Conservation (phyloP, 169 alveolate genomes). For the Plasmodium fragile region DNA sequence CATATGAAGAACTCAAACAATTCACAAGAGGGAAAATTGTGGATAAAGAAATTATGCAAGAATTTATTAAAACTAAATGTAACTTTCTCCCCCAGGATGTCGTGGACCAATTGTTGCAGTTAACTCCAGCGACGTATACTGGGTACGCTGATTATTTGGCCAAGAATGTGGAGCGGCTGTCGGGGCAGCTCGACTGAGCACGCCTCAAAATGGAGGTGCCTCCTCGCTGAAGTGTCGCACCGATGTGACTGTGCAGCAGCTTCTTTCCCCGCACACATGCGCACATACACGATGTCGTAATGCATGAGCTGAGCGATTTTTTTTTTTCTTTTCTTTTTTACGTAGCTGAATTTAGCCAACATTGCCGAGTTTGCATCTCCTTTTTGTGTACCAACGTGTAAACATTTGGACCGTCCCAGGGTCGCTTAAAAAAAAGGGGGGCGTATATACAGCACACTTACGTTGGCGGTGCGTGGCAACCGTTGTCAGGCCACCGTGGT, state of each 20-base stretch:
- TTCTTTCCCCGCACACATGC: background rate
- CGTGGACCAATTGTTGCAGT: slow-evolving; percentile 20
- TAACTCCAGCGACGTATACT: slow-evolving; percentile 52
- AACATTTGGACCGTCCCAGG: background rate
- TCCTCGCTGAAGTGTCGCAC: background rate
- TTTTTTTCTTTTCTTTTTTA: no score
- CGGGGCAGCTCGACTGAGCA: background rate
- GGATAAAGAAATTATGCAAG: slow-evolving; percentile 69
- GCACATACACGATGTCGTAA: background rate
- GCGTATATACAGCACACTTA: background rate
- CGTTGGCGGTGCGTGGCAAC: no score
- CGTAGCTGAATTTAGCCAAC: background rate
- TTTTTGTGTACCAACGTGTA: background rate
- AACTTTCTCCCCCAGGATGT: slow-evolving; percentile 33
- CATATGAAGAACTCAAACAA: slow-evolving; percentile 81
- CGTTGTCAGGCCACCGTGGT: background rate
- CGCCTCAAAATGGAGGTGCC: background rate
- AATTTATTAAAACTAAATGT: slow-evolving; percentile 62
- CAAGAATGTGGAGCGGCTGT: slow-evolving; percentile 31
- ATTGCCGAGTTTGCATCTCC: background rate
- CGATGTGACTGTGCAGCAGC: background rate
- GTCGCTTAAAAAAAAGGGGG: background rate
- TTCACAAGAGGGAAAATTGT: slow-evolving; percentile 79
- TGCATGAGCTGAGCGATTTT: background rate
- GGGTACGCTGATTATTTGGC: slow-evolving; percentile 69